Evolutionary conservation across 2,329 filamentous ascomycete genomes (phyloP).

Genomic region (Exophiala dermatitidis): DNA sequence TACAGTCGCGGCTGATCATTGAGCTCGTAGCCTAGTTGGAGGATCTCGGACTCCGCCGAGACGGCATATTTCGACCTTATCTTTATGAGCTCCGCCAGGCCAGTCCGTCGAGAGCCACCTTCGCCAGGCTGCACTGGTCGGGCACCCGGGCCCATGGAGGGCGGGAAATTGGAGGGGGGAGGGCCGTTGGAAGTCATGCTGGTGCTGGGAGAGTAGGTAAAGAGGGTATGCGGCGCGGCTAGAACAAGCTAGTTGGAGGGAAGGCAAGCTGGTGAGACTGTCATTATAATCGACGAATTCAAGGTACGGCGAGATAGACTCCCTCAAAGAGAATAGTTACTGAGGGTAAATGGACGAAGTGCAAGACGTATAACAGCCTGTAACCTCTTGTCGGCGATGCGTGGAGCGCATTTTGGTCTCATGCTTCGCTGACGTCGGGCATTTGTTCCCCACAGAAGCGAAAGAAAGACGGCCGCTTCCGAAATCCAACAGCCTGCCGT

Average conservation of each 20-base stretch:
- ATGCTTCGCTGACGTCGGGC: not conserved
- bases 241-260: not conserved
- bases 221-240: too few species aligned
- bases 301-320: too few species aligned
- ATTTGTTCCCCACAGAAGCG: not conserved
- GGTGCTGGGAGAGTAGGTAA: not conserved
- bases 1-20: slow-evolving; percentile 17
- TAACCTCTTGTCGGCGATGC: too few species aligned
- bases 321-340: too few species aligned
- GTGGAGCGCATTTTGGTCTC: not conserved
- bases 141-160: slow-evolving; percentile 25
- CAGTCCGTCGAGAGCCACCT: not conserved
- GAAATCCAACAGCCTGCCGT: not conserved
- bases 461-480: not conserved
- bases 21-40: slow-evolving; percentile 22
- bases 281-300: not conserved
- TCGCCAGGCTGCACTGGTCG: slow-evolving; percentile 20
- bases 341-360: too few species aligned
- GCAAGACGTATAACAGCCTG: too few species aligned
- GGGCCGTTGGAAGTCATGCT: slow-evolving; percentile 16
- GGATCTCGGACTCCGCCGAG: slow-evolving; percentile 10
- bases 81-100: slow-evolving; percentile 16
- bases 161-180: slow-evolving; percentile 20
- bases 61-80: slow-evolving; percentile 21
- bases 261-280: not conserved